These are phyloP conservation scores for Ampelocalamus luodianensis DNA, from an alignment of 176 grass and related monocot species.

Conservation along the genomic window DNA sequence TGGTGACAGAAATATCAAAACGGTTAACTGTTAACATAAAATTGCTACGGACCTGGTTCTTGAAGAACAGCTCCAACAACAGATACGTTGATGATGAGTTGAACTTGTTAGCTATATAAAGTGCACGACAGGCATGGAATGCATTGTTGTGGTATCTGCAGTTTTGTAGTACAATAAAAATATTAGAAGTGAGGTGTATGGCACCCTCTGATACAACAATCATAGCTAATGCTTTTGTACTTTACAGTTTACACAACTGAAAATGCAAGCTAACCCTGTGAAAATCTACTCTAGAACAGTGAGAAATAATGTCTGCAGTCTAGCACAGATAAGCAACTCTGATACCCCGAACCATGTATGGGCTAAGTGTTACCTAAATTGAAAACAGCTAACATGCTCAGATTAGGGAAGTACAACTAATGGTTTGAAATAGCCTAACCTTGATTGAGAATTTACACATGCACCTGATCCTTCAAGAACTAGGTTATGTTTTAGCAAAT, in stretches of 20 bases:
- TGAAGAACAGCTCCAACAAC: conserved; percentile 90
- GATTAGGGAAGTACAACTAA: neutral
- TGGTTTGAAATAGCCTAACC: neutral
- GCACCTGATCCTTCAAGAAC: neutral
- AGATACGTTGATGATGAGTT: conserved; percentile 84
- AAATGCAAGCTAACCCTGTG: neutral
- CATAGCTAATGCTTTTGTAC: neutral
- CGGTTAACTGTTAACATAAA: neutral
- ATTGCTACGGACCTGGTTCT: conserved; percentile 63
- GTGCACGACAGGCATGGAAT: conserved; percentile 77
- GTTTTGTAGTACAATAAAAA: conserved; percentile 9
- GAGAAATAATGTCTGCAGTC: neutral
- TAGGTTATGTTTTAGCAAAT: neutral
- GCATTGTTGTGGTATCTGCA: conserved; percentile 90
- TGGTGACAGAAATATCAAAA: neutral
- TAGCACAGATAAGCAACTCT: neutral
- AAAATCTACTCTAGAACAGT: neutral
- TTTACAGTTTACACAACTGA: neutral
- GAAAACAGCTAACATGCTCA: neutral
- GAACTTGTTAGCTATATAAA: conserved; percentile 89
- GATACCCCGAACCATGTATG: neutral
- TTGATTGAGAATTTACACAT: neutral
- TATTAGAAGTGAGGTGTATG: neutral
- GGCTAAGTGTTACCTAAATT: neutral
- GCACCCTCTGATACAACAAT: neutral